Evolutionary conservation across 2,329 filamentous ascomycete species (phyloP).

Genomic region (Alternaria consortialis): DNA sequence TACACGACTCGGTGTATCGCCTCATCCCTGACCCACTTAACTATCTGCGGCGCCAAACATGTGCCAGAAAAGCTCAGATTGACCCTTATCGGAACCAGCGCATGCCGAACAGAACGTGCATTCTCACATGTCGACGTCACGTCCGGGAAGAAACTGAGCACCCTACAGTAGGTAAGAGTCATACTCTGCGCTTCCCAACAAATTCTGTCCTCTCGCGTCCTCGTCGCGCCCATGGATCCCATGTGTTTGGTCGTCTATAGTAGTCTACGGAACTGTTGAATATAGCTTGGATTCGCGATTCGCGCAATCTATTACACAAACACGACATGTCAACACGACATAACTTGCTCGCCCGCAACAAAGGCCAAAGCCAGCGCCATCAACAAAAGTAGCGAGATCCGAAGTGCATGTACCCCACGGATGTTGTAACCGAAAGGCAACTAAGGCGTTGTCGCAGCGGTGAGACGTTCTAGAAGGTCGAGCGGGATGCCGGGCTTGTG

Average conservation of each 20-base stretch:
- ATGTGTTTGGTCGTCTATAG: constrained; percentile 1
- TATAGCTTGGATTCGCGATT: constrained; percentile 1
- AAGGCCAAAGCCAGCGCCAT: constrained; percentile 2
- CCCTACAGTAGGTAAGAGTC: constrained; percentile 7
- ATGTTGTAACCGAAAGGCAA: constrained; percentile 8
- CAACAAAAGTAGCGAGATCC: not conserved
- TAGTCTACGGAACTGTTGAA: not conserved
- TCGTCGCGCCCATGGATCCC: not conserved
- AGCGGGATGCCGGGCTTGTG: constrained; percentile 7
- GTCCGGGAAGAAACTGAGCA: not conserved
- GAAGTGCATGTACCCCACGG: constrained; percentile 6
- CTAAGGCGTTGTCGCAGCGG: constrained; percentile 16
- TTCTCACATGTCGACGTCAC: constrained; percentile 18
- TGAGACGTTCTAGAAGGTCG: constrained; percentile 20
- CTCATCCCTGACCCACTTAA: constrained; percentile 7
- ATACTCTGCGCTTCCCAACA: constrained; percentile 13
- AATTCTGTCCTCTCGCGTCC: not conserved
- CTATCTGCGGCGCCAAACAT: constrained; percentile 1
- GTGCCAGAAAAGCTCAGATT: not conserved
- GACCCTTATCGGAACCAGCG: constrained; percentile 6
- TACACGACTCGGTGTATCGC: not conserved
- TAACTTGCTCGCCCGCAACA: constrained; percentile 3
- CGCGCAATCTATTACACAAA: constrained; percentile 18
- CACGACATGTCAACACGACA: constrained; percentile 6
- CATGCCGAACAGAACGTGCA: constrained; percentile 6